These are phyloP conservation scores for Hymenoscyphus infarciens DNA, from an alignment of 2,329 filamentous ascomycete genomes.

Conservation along the genomic window DNA sequence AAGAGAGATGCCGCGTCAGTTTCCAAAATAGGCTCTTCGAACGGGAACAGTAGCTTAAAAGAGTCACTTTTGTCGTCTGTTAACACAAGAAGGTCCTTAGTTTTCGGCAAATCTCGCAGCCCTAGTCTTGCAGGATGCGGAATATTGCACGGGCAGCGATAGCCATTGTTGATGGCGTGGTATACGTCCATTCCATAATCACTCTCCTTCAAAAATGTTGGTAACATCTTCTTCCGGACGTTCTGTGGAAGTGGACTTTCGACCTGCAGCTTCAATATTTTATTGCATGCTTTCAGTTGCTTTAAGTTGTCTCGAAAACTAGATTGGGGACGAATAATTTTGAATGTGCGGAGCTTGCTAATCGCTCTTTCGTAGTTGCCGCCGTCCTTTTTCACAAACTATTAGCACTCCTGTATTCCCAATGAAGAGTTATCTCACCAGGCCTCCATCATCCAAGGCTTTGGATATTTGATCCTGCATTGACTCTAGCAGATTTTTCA, in stretches of 20 bases:
- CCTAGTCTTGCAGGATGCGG: neutral
- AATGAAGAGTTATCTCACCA: neutral
- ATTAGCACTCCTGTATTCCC: neutral
- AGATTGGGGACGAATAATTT: neutral
- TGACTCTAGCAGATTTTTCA: neutral
- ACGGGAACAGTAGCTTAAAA: neutral
- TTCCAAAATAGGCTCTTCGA: neutral
- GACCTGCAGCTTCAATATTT: neutral
- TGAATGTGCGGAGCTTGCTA: neutral
- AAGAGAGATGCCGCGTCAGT: neutral
- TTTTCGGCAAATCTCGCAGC: neutral
- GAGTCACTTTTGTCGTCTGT: neutral
- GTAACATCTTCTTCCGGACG: neutral
- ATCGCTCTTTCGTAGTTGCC: constrained; percentile 1
- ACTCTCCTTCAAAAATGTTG: neutral
- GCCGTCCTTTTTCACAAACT: neutral
- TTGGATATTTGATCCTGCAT: neutral
- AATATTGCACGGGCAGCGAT: neutral
- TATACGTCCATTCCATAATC: neutral
- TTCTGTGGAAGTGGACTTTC: neutral
- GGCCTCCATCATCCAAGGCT: neutral
- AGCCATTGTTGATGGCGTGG: neutral
- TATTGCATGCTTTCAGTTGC: neutral
- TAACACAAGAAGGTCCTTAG: neutral
- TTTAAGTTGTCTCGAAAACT: neutral